Evolutionary conservation across 768 basidiomycete species (phyloP), one percentile per base, ranked within the genome.

Genomic region (Termitomyces sp.): DNA sequence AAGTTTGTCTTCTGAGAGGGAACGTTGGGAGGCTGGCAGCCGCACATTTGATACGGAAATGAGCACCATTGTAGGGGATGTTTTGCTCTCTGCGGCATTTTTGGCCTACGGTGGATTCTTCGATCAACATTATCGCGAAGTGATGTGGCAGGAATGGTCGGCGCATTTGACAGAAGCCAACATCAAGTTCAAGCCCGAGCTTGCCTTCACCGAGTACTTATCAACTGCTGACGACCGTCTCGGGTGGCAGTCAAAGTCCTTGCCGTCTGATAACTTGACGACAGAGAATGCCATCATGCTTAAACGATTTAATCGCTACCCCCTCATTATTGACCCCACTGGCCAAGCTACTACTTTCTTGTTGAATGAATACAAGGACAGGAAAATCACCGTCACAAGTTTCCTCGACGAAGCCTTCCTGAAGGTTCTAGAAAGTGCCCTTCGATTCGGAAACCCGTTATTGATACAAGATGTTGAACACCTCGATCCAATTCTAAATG

Each of bases 261-360:
- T 98, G n/a, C 97, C 97, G 1, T 87, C 93, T 5, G 95, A 99
- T 72, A 95, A 91, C 61, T 79, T 99, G 45, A 98, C 94, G 63
- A 93, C 92, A 1, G 97, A 98, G 76, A 99, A 99, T 69, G 97
- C 97, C n/a, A 95, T 98, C 73, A 98, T 98, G 94, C 85, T 99
- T 68, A 95, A 96, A 69, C 88, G 95, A 49, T 98, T 95, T 83
- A 93, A 93, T 67, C 91, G 97, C 20, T 98, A 98, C 72, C 97
- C 97, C 7, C 84, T 98, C 51, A 92, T 99, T 57, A 93, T 99
- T 66, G 97, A 99, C 69, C 97, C 97, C 5, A 97, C 96, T 4
- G 97, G 95, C 16, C 97, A 99, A 70, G 97, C 97, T 6, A 95
- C 94, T 0, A 83, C 87, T 10, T 99, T 95, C 85, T 75, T 99